Base-by-base conservation (phyloP, 495 filamentous ascomycete species). In the Neurospora sp. region DNA sequence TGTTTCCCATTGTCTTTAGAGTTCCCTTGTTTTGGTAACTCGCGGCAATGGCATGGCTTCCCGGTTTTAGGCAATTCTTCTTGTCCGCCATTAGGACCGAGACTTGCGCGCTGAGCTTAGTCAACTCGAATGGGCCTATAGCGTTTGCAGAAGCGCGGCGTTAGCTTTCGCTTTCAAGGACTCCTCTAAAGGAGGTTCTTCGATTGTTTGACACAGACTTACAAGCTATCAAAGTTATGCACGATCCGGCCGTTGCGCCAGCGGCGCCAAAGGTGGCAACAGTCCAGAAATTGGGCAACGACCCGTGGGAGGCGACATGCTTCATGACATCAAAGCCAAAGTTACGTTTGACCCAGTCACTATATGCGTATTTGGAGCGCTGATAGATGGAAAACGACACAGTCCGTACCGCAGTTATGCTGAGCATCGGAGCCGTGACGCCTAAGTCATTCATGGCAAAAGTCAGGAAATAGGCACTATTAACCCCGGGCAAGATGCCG, bases 381-480 rank as follows among this genome's bases (percentile, higher is more conserved):
- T 94, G 93, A 83, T 98, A 98, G 71, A 95, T 91, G 41, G 93
- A 94, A 79, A 98, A 97, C n/a, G 93, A 96, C 69, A 97, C 87
- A 22, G 95, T 96, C 42, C 94, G 90, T 71, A 97, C 94, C 69
- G 93, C 86, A 9, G 94, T 97, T 69, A 98, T 92, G 84, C 92
- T 96, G 22, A 89, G 89, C 78, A 98, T 85, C 40, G 94, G 94
- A 69, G 93, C 92, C 42, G 91, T 87, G 74, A 90, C 89, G 76
- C 92, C 92, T 94, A 75, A 68, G 72, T 61, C 40, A 44, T 69
- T 65, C 27, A 65, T 31, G 22, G 53, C 16, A 27, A 69, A 39
- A 38, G 70, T 18, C 39, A 70, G 53, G 61, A 10, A n/a, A 72
- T 12, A 10, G 4, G n/a, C 42, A 53, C 8, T 45, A 72, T 35